Evolutionary conservation across 2,329 filamentous ascomycete species (phyloP).

Genomic region (Colletotrichum sp.): DNA sequence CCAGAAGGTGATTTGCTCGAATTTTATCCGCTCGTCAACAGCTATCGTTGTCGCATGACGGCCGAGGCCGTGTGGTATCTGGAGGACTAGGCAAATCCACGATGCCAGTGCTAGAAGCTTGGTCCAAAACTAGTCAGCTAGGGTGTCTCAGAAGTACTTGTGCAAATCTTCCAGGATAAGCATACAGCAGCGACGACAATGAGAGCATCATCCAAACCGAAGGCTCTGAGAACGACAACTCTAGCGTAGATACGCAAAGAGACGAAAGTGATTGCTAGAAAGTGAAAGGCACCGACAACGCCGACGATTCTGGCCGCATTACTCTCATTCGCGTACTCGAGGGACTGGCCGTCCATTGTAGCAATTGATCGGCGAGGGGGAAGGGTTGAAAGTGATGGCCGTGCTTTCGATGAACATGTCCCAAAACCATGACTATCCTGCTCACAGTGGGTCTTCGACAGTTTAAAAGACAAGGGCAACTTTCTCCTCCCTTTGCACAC

Average conservation of each 20-base stretch:
- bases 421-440: not conserved
- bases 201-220: slow-evolving; percentile 31
- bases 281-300: slow-evolving; percentile 20
- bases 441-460: not conserved
- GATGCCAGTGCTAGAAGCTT: slow-evolving; percentile 21
- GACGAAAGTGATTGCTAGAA: slow-evolving; percentile 27
- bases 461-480: not conserved
- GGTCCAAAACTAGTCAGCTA: not conserved
- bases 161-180: not conserved
- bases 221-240: slow-evolving; percentile 25
- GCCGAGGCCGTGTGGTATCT: slow-evolving; percentile 26
- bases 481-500: not conserved
- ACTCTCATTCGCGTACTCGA: slow-evolving; percentile 10
- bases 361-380: too few species aligned
- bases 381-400: not conserved
- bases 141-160: too few species aligned
- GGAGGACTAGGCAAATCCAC: slow-evolving; percentile 26
- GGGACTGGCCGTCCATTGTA: not conserved
- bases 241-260: slow-evolving; percentile 28
- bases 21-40: slow-evolving; percentile 14
- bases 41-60: slow-evolving; percentile 20
- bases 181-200: slow-evolving; percentile 26
- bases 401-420: not conserved
- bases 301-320: slow-evolving; percentile 22
- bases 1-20: slow-evolving; percentile 26